Conservation (phyloP, 2,329 filamentous ascomycete species). For the Lasiodiplodia sp. region DNA sequence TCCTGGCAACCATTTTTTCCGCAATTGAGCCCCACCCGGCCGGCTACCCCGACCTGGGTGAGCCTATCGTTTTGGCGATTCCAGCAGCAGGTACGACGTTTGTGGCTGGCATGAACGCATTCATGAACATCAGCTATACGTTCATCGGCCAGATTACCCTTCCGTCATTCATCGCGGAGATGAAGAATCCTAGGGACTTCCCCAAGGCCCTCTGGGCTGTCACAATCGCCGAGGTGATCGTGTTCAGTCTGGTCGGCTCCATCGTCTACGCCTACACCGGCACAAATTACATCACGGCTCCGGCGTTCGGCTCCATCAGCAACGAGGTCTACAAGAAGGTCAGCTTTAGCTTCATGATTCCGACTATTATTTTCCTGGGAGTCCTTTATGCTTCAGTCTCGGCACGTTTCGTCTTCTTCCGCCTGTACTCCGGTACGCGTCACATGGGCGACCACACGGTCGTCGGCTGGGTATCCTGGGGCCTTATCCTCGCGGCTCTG, state of each 20-base stretch:
- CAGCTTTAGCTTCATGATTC: conserved; percentile 93
- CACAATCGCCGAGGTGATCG: conserved; percentile 84
- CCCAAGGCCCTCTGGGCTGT: conserved; percentile 92
- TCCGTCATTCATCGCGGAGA: conserved; percentile 94
- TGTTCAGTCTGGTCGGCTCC: conserved; percentile 82
- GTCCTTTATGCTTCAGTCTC: conserved; percentile 91
- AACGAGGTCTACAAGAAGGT: conserved; percentile 82
- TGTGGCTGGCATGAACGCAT: conserved; percentile 82
- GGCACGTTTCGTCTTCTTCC: conserved; percentile 90
- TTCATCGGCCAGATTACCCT: conserved; percentile 96
- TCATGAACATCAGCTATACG: conserved; percentile 94
- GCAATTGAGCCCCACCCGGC: conserved; percentile 78
- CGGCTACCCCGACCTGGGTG: conserved; percentile 63
- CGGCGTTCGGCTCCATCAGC: conserved; percentile 84
- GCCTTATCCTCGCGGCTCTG: conserved; percentile 72
- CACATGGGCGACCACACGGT: conserved; percentile 85
- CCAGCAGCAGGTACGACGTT: conserved; percentile 77
- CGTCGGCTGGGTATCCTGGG: conserved; percentile 81
- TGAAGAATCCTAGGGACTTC: conserved; percentile 82
- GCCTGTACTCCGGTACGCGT: conserved; percentile 77
- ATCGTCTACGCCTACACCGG: conserved; percentile 89
- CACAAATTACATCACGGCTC: conserved; percentile 85
- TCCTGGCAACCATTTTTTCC: conserved; percentile 83
- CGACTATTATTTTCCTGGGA: conserved; percentile 89
- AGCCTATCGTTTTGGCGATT: conserved; percentile 72